Percentiles rank a stretch among this genome's conserved stretches.
Evolutionary conservation across 2,329 filamentous ascomycete species (phyloP).

Genomic region (Epichloe brachyelytri): DNA sequence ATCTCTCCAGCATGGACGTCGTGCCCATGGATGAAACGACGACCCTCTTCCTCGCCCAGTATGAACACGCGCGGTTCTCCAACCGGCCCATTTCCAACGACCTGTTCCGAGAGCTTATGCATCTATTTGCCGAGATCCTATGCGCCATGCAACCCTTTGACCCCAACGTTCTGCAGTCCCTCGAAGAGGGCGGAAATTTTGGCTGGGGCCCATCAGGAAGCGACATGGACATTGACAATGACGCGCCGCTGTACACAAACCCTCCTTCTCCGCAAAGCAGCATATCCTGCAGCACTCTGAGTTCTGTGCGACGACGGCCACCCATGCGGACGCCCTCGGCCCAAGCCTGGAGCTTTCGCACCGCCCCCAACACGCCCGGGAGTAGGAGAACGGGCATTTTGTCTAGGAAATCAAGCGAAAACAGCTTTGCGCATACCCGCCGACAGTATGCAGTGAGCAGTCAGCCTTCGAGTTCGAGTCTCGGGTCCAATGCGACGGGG

Average conservation of each 20-base stretch:
- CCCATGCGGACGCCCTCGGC: conserved; percentile 28
- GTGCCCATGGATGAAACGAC: conserved; percentile 30
- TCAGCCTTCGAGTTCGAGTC: conserved; percentile 26
- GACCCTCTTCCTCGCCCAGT: conserved; percentile 56
- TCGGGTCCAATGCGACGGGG: conserved; percentile 24
- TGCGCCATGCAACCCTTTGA: conserved; percentile 59
- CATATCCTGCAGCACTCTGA: conserved; percentile 19
- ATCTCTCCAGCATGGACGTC: conserved; percentile 56
- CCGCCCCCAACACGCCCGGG: conserved; percentile 40
- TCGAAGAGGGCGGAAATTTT: conserved; percentile 11
- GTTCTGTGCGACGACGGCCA: conserved; percentile 15
- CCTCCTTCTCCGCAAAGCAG: conserved; percentile 26
- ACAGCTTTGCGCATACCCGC: conserved; percentile 30
- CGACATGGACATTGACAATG: conserved; percentile 27
- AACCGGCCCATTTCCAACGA: conserved; percentile 51
- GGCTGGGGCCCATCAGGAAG: conserved; percentile 21
- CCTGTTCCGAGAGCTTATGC: conserved; percentile 70
- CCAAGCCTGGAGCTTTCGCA: conserved; percentile 33
- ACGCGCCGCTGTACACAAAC: conserved; percentile 29
- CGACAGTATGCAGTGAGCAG: conserved; percentile 26
- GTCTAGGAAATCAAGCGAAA: conserved; percentile 24
- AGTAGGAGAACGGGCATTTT: conserved; percentile 26
- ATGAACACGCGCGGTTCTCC: conserved; percentile 80
- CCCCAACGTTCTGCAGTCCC: conserved; percentile 32
- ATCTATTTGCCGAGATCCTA: conserved; percentile 68